Conservation (phyloP, 805 yeast genomes). For the Schwanniomyces vanrijiae region DNA sequence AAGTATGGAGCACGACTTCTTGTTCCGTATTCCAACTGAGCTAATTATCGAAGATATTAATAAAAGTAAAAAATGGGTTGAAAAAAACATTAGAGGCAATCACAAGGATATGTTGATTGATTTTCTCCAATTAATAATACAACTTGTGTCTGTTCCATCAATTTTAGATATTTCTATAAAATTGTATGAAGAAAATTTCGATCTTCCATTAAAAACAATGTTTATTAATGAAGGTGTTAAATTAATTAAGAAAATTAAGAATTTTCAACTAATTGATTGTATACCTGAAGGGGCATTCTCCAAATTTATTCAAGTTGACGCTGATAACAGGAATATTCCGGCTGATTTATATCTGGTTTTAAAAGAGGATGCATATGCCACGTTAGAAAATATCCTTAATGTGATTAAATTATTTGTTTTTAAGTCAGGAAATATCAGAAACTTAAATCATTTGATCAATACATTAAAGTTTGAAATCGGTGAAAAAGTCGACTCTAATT, state of each 20-base stretch:
- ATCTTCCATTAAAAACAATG: constrained; percentile 4
- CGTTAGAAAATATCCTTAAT: constrained; percentile 18
- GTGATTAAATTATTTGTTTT: constrained; percentile 18
- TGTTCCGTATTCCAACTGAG: constrained; percentile 20
- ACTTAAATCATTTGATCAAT: constrained; percentile 23
- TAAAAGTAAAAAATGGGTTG: constrained; percentile 31
- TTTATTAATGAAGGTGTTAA: constrained; percentile 18
- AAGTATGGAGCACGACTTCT: constrained; percentile 50
- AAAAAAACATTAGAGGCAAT: constrained; percentile 11
- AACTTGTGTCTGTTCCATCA: constrained; percentile 16
- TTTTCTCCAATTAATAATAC: constrained; percentile 4
- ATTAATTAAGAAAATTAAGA: constrained; percentile 6
- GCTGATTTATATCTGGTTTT: constrained; percentile 25
- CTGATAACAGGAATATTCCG: constrained; percentile 39
- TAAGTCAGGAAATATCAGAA: constrained; percentile 15
- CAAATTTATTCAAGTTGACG: constrained; percentile 33
- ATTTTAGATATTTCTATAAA: constrained; percentile 15
- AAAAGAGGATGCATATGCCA: constrained; percentile 18
- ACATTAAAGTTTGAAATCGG: constrained; percentile 29
- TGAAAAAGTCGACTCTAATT: constrained; percentile 15
- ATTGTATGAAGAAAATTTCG: constrained; percentile 8
- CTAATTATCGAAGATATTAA: constrained; percentile 29
- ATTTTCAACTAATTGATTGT: neutral
- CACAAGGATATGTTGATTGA: constrained; percentile 8
- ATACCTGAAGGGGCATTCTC: constrained; percentile 30